These are phyloP conservation scores for Paramarasmius palmivorus DNA, from an alignment of 1,284 basidiomycete species.

Conservation along the genomic window DNA sequence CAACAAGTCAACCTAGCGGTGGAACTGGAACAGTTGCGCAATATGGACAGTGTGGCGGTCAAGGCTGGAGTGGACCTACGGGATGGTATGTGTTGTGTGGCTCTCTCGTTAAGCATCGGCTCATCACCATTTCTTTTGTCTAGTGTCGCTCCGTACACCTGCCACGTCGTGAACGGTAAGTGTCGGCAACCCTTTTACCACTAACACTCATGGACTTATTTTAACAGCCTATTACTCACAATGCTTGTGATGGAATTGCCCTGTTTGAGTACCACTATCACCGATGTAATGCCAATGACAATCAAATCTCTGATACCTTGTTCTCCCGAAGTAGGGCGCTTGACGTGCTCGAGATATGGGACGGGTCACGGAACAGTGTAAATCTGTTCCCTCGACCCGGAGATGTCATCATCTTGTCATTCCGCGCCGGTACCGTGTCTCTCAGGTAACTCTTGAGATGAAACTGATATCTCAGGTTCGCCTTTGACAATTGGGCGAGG, in stretches of 20 bases:
- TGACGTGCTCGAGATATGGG: too few species aligned
- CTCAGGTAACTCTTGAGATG: too few species aligned
- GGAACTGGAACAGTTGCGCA: background rate
- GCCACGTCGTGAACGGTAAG: background rate
- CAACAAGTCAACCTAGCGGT: background rate
- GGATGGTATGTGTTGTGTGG: background rate
- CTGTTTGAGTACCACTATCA: too few species aligned
- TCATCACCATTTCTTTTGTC: background rate
- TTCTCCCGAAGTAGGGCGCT: too few species aligned
- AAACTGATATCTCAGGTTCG: too few species aligned
- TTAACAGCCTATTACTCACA: constrained; percentile 1
- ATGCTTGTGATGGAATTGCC: background rate
- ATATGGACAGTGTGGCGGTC: constrained; percentile 4
- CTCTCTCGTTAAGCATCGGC: background rate
- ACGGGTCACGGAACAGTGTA: too few species aligned
- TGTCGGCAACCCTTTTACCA: background rate
- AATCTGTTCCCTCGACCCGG: too few species aligned
- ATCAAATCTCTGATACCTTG: too few species aligned
- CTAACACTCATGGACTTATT: background rate
- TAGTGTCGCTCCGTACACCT: constrained; percentile 1
- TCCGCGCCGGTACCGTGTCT: too few species aligned
- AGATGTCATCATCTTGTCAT: too few species aligned
- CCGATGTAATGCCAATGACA: too few species aligned
- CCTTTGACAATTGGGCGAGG: too few species aligned
- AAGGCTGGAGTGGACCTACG: background rate